A percentile compares a stretch with the other conserved stretches of the same genome.
Evolutionary conservation across 305 asterid genomes (phyloP).

Genomic region (Fraxinus greggii): DNA sequence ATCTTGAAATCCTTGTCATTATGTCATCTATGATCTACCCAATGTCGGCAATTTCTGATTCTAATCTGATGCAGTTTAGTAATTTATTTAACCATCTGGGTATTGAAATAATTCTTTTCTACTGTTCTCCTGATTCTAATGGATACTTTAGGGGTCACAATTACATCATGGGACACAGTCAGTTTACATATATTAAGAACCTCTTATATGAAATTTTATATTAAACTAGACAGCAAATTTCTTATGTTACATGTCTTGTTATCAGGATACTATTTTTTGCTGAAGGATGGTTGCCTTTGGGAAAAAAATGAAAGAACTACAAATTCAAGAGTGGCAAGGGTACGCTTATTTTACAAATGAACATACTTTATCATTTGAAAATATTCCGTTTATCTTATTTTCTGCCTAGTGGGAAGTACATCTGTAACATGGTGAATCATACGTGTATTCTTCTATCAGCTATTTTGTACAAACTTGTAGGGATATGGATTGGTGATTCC

Average conservation of each 20-base stretch:
- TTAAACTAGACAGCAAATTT: not conserved
- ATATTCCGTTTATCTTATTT: not conserved
- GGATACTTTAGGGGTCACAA: not conserved
- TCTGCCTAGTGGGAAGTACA: not conserved
- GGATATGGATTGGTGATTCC: not conserved
- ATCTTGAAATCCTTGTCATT: not conserved
- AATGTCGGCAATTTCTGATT: not conserved
- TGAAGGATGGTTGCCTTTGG: constrained; percentile 73
- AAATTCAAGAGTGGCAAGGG: constrained; percentile 76
- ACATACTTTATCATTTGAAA: not conserved
- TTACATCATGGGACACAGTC: not conserved
- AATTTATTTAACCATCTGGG: not conserved
- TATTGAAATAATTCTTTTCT: not conserved
- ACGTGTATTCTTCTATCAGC: not conserved
- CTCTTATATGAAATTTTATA: not conserved
- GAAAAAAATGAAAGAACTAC: constrained; percentile 55
- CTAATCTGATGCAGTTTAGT: not conserved
- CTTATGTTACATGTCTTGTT: constrained; percentile 11
- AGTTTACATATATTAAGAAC: not conserved
- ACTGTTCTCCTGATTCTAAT: not conserved
- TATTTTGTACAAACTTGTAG: not conserved
- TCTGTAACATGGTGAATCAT: not conserved
- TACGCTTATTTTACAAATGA: constrained; percentile 24
- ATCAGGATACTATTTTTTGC: constrained; percentile 2
- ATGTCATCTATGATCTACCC: not conserved